These are phyloP conservation scores for Lojkania enalia DNA, from an alignment of 2,329 filamentous ascomycete species.

Conservation along the genomic window DNA sequence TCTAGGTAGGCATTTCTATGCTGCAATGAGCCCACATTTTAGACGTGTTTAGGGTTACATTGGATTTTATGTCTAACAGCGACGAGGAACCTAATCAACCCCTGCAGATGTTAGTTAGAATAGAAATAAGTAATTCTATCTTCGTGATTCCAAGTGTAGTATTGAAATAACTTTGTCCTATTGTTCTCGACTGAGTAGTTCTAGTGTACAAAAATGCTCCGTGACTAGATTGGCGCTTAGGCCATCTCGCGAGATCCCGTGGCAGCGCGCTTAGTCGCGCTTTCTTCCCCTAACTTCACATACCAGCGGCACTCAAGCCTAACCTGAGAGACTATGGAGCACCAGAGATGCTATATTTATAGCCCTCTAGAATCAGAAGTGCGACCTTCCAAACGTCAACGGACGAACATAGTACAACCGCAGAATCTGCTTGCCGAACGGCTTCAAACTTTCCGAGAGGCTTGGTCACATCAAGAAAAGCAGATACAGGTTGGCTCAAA, in stretches of 20 bases:
- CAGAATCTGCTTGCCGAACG: conserved; percentile 50
- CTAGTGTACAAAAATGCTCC: no score
- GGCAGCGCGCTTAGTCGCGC: conserved; percentile 28
- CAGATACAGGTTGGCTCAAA: conserved; percentile 60
- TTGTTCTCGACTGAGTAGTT: no score
- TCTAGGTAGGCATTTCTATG: no score
- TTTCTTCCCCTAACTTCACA: conserved; percentile 5
- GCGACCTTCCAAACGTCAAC: conserved; percentile 47
- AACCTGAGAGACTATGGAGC: conserved; percentile 45
- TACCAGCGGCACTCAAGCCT: not conserved
- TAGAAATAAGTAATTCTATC: no score
- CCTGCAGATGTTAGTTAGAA: no score
- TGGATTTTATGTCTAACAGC: no score
- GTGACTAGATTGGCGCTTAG: conserved; percentile 1
- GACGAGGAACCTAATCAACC: no score
- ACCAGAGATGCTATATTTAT: conserved; percentile 54
- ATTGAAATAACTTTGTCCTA: no score
- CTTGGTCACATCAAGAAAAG: conserved; percentile 67
- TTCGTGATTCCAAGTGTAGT: no score
- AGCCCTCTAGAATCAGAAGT: conserved; percentile 39
- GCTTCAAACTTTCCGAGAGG: conserved; percentile 61
- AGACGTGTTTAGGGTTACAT: no score
- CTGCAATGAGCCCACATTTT: no score
- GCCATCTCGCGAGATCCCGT: conserved; percentile 28
- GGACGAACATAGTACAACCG: conserved; percentile 33